Evolutionary conservation across 768 basidiomycete species (phyloP), one percentile per base, ranked within the genome.

Genomic region (Mrakia gelida): DNA sequence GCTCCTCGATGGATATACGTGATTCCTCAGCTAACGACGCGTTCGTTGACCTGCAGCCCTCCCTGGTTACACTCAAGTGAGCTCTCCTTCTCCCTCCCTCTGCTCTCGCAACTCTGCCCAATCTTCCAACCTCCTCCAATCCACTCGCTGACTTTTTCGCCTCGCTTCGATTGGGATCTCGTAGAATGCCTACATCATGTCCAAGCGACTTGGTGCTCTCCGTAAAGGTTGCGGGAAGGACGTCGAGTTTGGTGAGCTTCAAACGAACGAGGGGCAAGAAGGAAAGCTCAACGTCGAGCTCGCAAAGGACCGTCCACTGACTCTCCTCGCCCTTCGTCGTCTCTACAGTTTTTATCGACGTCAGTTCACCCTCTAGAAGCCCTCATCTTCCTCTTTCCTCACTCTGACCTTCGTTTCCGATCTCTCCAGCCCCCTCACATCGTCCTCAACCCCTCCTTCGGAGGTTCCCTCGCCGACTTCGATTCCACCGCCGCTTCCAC

Each of bases 231-330:
- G 34, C 13, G 76, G 78, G 26, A 79, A 79, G 61, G 63, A 79
- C 43, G 68, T 79, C 52, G 78, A 79, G 59, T 79, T 79, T 59
- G 78, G 78, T 79, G n/a, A 30, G 76, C 56, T 45, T 41, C 26
- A 38, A 38, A 30, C 54, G 15, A 52, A 38, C n/a, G 38, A 38
- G 38, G 8, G 38, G 38, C 4, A 16, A 52, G 49, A 49, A 43
- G n/a, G 21, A 23, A 28, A 45, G n/a, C 41, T 52, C n/a, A n/a
- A n/a, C n/a, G n/a, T n/a, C 71, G 49, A 16, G 71, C 45, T 73
- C 30, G 56, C 13, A 65, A 30, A 32, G 63, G 38, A 32, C 34
- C 38, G 30, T 74, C 34, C 23, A 23, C 73, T 59, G 59, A 74
- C 38, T 15, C 2, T 21, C 38, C 38, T 34, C 65, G 3, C 49